Evolutionary conservation across 2,329 filamentous ascomycete species (phyloP).

Genomic region (Onygenales sp.): DNA sequence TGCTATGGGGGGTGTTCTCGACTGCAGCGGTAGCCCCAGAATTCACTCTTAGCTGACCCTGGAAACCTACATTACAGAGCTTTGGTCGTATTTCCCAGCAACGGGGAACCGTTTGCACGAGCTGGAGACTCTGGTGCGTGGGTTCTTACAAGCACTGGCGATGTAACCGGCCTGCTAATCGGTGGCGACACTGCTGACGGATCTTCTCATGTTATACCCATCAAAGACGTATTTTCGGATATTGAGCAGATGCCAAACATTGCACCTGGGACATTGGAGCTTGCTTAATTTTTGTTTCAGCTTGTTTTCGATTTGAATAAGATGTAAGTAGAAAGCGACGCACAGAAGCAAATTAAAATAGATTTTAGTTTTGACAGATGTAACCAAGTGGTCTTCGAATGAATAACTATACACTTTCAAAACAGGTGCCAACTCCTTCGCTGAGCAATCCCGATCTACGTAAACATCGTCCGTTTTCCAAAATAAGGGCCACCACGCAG

Average conservation of each 20-base stretch:
- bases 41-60: not conserved
- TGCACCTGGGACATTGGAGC: not conserved
- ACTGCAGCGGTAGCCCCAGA: not conserved
- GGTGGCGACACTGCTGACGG: not conserved
- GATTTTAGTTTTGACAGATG: no score
- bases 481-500: no score
- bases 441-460: no score
- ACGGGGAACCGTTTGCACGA: not conserved
- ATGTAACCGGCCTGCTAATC: not conserved
- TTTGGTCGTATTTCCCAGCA: not conserved
- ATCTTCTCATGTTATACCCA: not conserved
- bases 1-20: slow-evolving; percentile 2
- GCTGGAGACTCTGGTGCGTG: not conserved
- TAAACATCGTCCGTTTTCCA: no score
- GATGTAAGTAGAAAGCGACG: no score
- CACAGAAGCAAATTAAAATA: no score
- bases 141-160: not conserved
- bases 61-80: not conserved
- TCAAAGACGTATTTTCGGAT: not conserved
- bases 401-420: no score
- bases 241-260: not conserved
- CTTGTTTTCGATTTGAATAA: no score
- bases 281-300: not conserved
- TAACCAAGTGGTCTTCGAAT: no score
- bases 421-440: no score